phyloP scores from a whole-genome alignment of 257 asterid species.

The Scutellaria minor region DNA sequence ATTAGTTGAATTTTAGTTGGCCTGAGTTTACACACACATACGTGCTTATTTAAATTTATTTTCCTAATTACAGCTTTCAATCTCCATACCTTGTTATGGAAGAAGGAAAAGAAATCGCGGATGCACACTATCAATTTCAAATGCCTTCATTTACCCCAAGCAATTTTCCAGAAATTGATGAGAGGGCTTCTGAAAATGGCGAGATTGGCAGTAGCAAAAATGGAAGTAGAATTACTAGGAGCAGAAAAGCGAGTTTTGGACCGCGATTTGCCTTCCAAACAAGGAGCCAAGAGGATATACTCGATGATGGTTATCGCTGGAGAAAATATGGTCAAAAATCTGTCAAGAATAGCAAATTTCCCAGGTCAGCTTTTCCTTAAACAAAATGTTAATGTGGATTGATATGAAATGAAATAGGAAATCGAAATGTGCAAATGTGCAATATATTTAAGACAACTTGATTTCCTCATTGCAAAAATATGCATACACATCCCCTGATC shows the following conservation, averaged over 20 bases:
- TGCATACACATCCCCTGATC: no score
- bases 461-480: no score
- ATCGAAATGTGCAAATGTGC: no score
- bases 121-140: no score
- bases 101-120: conserved; percentile 32
- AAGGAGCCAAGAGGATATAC: conserved; percentile 58
- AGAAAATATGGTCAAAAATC: conserved; percentile 62
- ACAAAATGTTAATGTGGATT: no score
- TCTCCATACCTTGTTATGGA: conserved; percentile 36
- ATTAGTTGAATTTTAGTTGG: conserved; percentile 62
- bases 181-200: neutral
- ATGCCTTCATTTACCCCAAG: conserved; percentile 16
- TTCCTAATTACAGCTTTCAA: no score
- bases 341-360: conserved; percentile 54
- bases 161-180: conserved; percentile 20
- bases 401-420: no score
- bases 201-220: conserved; percentile 15
- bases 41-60: neutral
- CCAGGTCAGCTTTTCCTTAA: conserved; percentile 38
- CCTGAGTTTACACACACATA: conserved; percentile 30
- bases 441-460: no score
- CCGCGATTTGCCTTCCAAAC: conserved; percentile 51
- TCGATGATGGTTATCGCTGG: conserved; percentile 63
- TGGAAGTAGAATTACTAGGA: conserved; percentile 15
- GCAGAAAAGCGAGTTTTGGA: conserved; percentile 28